phyloP scores from a whole-genome alignment of 768 basidiomycete species.

The Amanita muscaria region DNA sequence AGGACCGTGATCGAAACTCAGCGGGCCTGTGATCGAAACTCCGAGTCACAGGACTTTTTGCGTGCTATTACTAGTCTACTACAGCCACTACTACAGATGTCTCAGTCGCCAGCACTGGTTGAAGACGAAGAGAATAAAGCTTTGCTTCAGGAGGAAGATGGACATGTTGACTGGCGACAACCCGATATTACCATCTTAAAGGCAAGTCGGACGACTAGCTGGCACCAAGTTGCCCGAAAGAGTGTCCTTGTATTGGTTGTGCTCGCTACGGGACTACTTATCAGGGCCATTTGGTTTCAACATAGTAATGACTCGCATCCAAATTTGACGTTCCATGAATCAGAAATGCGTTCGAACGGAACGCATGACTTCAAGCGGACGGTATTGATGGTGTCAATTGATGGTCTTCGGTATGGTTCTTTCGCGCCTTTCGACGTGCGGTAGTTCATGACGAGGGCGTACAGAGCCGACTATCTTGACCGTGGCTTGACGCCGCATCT shows the following conservation, averaged over 20 bases:
- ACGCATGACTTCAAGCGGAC: slow-evolving; percentile 78
- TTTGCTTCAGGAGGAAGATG: slow-evolving; percentile 1
- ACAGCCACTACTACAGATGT: no score
- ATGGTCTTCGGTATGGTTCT: slow-evolving; percentile 59
- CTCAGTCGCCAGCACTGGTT: no score
- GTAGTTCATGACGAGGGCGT: slow-evolving; percentile 10
- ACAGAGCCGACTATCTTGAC: slow-evolving; percentile 80
- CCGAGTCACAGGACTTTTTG: no score
- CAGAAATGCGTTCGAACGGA: slow-evolving; percentile 58
- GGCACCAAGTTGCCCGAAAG: slow-evolving; percentile 1
- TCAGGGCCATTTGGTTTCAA: slow-evolving; percentile 27
- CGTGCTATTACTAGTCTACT: no score
- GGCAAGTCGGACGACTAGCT: not conserved
- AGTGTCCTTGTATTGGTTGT: slow-evolving; percentile 12
- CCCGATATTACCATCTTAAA: not conserved
- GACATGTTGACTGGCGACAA: not conserved
- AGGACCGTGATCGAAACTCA: no score
- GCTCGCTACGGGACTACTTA: slow-evolving; percentile 33
- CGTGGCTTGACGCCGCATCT: slow-evolving; percentile 80
- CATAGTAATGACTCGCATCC: slow-evolving; percentile 17
- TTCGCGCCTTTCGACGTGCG: not conserved
- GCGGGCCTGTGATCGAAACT: no score
- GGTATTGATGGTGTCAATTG: slow-evolving; percentile 79
- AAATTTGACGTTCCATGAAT: slow-evolving; percentile 28
- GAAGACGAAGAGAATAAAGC: slow-evolving; percentile 5